Evolutionary conservation across 2,329 filamentous ascomycete species (phyloP).

Genomic region (Trichoderma citrinoviride): DNA sequence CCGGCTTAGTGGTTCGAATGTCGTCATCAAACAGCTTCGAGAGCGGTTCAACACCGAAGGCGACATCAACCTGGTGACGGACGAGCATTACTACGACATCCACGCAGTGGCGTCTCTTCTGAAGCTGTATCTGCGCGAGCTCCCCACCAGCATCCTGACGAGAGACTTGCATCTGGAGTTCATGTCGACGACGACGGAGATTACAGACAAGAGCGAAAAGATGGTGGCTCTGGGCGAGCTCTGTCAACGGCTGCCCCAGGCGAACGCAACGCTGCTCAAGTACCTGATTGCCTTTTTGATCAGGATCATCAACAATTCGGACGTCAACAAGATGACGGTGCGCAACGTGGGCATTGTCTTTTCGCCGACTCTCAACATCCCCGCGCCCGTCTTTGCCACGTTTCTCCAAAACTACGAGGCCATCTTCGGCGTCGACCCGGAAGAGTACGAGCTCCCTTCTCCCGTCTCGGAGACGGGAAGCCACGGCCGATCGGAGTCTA

Average conservation of each 20-base stretch:
- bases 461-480: slow-evolving; percentile 41
- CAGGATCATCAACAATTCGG: slow-evolving; percentile 85
- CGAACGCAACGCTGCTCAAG: slow-evolving; percentile 77
- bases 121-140: slow-evolving; percentile 89
- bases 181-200: slow-evolving; percentile 74
- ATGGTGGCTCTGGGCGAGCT: slow-evolving; percentile 72
- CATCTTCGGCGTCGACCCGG: slow-evolving; percentile 74
- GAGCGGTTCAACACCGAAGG: slow-evolving; percentile 93
- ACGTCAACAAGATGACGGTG: slow-evolving; percentile 96
- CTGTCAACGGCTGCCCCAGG: slow-evolving; percentile 73
- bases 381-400: slow-evolving; percentile 87
- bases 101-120: slow-evolving; percentile 92
- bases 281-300: slow-evolving; percentile 87
- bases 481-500: slow-evolving; percentile 32
- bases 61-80: slow-evolving; percentile 80
- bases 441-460: slow-evolving; percentile 59
- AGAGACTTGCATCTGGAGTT: slow-evolving; percentile 89
- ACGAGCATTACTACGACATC: slow-evolving; percentile 87
- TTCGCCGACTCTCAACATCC: slow-evolving; percentile 94
- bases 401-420: slow-evolving; percentile 86
- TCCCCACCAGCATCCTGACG: slow-evolving; percentile 88
- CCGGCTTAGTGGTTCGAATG: slow-evolving; percentile 92
- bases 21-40: slow-evolving; percentile 84
- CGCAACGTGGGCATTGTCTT: slow-evolving; percentile 98
- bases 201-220: slow-evolving; percentile 72